Conservation (phyloP, 2,329 filamentous ascomycete species). For the Setomelanomma holmii region DNA sequence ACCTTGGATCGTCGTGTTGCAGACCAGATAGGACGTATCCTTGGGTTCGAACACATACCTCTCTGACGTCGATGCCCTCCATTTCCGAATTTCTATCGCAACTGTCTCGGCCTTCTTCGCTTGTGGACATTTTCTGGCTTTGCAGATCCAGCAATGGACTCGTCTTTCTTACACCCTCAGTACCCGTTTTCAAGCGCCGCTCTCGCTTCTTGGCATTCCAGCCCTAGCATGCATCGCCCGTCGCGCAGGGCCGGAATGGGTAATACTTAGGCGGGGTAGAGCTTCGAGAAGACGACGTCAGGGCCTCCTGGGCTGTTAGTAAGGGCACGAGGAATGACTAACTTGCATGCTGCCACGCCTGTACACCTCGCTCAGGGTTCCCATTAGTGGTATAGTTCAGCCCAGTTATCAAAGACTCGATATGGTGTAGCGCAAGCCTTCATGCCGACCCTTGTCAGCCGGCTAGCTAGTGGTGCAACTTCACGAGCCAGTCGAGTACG, state of each 20-base stretch:
- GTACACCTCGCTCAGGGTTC: slow-evolving; percentile 7
- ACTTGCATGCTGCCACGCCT: slow-evolving; percentile 20
- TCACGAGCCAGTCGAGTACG: slow-evolving; percentile 37
- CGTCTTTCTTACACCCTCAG: not conserved
- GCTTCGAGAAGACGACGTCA: slow-evolving; percentile 14
- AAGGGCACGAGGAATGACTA: slow-evolving; percentile 29
- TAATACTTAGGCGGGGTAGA: slow-evolving; percentile 15
- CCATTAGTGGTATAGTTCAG: slow-evolving; percentile 14
- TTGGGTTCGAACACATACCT: not conserved
- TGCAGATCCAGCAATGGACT: not conserved
- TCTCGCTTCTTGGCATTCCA: slow-evolving; percentile 3
- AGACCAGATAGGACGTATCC: slow-evolving; percentile 8
- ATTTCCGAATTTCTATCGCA: not conserved
- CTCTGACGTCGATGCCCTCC: slow-evolving; percentile 4
- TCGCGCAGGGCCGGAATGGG: slow-evolving; percentile 7
- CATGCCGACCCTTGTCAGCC: slow-evolving; percentile 31
- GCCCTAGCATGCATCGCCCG: slow-evolving; percentile 16
- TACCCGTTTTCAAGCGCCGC: not conserved
- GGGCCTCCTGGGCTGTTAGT: slow-evolving; percentile 12
- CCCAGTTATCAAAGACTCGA: slow-evolving; percentile 43
- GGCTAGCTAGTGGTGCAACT: slow-evolving; percentile 27
- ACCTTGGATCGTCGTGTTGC: no score
- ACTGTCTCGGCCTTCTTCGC: not conserved
- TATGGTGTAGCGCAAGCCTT: slow-evolving; percentile 32
- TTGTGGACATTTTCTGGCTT: not conserved